A percentile compares a stretch with the other conserved stretches of the same genome.
Evolutionary conservation across 306 rosid species (phyloP).

Genomic region (Vigna nakashimae): DNA sequence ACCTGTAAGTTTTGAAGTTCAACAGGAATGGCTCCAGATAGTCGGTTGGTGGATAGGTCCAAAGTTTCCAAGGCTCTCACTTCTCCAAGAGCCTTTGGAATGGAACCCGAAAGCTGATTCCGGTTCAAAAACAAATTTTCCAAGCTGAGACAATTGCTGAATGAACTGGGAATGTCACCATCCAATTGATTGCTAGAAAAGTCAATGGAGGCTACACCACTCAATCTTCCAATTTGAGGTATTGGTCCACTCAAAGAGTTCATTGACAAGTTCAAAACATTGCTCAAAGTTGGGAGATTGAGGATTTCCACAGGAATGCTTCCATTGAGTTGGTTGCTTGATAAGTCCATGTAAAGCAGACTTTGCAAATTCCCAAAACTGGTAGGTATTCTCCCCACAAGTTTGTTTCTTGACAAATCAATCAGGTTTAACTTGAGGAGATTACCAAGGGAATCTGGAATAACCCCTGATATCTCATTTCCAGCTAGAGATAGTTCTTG

Average conservation of each 20-base stretch:
- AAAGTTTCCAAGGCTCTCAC: slow-evolving; percentile 63
- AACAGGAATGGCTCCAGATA: slow-evolving; percentile 69
- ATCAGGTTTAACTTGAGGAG: slow-evolving; percentile 56
- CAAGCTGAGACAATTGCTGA: slow-evolving; percentile 64
- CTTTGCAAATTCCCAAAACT: slow-evolving; percentile 59
- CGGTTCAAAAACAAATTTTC: slow-evolving; percentile 56
- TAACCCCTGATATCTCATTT: slow-evolving; percentile 59
- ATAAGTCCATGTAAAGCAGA: slow-evolving; percentile 67
- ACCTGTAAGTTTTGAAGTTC: slow-evolving; percentile 55
- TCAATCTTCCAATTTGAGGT: slow-evolving; percentile 57
- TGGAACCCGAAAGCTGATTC: slow-evolving; percentile 68
- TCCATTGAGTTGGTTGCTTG: slow-evolving; percentile 70
- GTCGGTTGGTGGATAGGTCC: slow-evolving; percentile 79
- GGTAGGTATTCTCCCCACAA: slow-evolving; percentile 55
- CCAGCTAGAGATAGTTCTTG: slow-evolving; percentile 55
- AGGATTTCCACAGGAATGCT: slow-evolving; percentile 63
- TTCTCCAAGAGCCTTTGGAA: slow-evolving; percentile 60
- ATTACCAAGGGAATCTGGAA: slow-evolving; percentile 69
- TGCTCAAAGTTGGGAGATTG: slow-evolving; percentile 60
- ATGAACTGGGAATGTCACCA: slow-evolving; percentile 64
- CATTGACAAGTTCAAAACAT: slow-evolving; percentile 60
- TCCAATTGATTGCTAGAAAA: slow-evolving; percentile 61
- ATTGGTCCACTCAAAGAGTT: slow-evolving; percentile 69
- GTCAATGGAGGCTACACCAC: slow-evolving; percentile 57
- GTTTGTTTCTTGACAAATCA: slow-evolving; percentile 67